Evolutionary conservation across 2,329 filamentous ascomycete genomes (phyloP).

Genomic region (Alternaria brassicae): DNA sequence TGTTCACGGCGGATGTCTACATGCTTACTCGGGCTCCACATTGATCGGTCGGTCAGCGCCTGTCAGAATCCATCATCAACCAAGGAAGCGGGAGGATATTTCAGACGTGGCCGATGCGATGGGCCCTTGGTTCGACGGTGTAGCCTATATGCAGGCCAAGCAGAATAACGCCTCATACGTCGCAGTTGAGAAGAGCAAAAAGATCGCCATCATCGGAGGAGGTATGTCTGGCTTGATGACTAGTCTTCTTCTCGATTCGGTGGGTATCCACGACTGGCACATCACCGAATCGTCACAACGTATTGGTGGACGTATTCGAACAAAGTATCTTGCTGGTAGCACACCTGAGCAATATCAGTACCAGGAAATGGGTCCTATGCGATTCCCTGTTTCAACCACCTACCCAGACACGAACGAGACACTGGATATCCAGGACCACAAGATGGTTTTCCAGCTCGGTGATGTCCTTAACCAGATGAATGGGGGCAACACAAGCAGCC

Average conservation of each 20-base stretch:
- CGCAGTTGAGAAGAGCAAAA: constrained; percentile 62
- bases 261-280: constrained; percentile 66
- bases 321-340: constrained; percentile 66
- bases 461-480: constrained; percentile 67
- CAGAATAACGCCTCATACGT: constrained; percentile 62
- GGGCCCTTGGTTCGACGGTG: constrained; percentile 72
- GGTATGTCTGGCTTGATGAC: constrained; percentile 72
- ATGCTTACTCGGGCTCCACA: constrained; percentile 52
- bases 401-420: constrained; percentile 63
- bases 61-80: constrained; percentile 48
- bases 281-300: constrained; percentile 68
- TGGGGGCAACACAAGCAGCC: constrained; percentile 52
- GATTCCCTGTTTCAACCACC: constrained; percentile 63
- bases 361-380: constrained; percentile 72
- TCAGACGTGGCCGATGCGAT: constrained; percentile 61
- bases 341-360: constrained; percentile 69
- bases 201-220: constrained; percentile 69
- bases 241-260: constrained; percentile 54
- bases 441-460: constrained; percentile 69
- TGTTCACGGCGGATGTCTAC: constrained; percentile 52
- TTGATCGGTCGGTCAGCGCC: constrained; percentile 54
- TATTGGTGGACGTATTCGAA: constrained; percentile 70
- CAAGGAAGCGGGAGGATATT: constrained; percentile 49
- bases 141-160: constrained; percentile 64
- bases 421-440: constrained; percentile 66